Conservation (phyloP, 257 asterid genomes). For the Euphrasia confusa region DNA sequence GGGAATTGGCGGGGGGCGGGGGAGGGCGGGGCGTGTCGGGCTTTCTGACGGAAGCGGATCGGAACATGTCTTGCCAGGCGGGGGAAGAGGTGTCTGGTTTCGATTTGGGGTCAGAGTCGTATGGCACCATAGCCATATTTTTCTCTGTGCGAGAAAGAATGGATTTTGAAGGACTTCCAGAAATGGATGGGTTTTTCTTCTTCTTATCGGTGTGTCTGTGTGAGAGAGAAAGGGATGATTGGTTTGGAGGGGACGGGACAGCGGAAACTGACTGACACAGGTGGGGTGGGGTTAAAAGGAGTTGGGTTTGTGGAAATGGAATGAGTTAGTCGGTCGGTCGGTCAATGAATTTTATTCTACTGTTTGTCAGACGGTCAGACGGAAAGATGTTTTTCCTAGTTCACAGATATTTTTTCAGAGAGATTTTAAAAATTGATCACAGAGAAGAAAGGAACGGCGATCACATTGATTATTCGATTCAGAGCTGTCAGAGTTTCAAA, state of each 20-base stretch:
- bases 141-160: too few relatives aligned
- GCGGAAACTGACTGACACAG: not conserved
- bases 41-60: constrained; percentile 84
- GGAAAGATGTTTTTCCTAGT: not conserved
- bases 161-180: not conserved
- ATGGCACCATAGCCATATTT: constrained; percentile 49
- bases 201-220: not conserved
- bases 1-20: constrained; percentile 30
- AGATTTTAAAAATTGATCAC: not conserved
- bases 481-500: constrained; percentile 5
- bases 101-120: constrained; percentile 50
- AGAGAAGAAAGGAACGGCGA: not conserved
- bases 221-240: constrained; percentile 1
- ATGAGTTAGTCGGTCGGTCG: not conserved
- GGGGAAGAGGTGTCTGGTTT: constrained; percentile 40
- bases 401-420: not conserved
- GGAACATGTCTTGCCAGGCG: constrained; percentile 95
- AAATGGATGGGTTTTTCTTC: too few relatives aligned
- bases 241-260: not conserved
- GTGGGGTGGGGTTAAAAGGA: too few relatives aligned
- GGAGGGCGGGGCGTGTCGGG: constrained; percentile 47
- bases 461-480: constrained; percentile 19
- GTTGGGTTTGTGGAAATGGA: too few relatives aligned
- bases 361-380: constrained; percentile 2
- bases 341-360: constrained; percentile 15